phyloP scores from a whole-genome alignment of 768 basidiomycete species.

The Tulasnella sp. region DNA sequence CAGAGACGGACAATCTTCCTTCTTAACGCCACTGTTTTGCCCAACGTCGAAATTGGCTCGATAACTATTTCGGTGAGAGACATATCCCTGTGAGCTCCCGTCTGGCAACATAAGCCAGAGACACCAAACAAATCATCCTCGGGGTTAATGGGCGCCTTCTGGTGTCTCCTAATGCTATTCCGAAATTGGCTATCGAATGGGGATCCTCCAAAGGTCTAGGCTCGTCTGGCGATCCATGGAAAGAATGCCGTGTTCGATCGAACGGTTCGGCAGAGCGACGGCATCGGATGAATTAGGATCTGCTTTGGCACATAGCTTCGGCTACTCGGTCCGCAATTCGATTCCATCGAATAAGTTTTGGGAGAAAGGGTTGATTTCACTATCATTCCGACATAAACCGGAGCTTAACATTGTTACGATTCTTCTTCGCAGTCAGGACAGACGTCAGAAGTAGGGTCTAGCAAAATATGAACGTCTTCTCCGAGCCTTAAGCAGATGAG shows the following conservation, averaged over 20 bases:
- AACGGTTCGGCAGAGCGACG: not conserved
- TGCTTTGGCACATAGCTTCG: not conserved
- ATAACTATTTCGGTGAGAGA: not conserved
- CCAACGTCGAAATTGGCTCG: not conserved
- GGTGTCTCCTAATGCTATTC: not conserved
- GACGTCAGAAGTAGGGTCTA: slow-evolving; percentile 17
- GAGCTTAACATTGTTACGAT: not conserved
- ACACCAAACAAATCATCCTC: not conserved
- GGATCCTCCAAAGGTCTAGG: not conserved
- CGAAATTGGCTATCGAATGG: not conserved
- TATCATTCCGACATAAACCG: not conserved
- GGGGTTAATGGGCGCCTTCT: not conserved
- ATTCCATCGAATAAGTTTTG: no score
- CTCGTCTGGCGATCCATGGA: not conserved
- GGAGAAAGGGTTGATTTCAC: not conserved
- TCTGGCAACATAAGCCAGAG: not conserved
- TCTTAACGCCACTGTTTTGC: not conserved
- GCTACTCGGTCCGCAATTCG: not conserved
- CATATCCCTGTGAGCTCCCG: not conserved
- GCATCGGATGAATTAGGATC: not conserved
- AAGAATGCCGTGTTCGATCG: not conserved
- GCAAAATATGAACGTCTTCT: slow-evolving; percentile 19
- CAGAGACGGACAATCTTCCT: not conserved
- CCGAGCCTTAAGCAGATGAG: not conserved
- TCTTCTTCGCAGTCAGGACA: slow-evolving; percentile 3